Conservation (phyloP, 1,284 basidiomycete genomes). For the Grifola frondosa region DNA sequence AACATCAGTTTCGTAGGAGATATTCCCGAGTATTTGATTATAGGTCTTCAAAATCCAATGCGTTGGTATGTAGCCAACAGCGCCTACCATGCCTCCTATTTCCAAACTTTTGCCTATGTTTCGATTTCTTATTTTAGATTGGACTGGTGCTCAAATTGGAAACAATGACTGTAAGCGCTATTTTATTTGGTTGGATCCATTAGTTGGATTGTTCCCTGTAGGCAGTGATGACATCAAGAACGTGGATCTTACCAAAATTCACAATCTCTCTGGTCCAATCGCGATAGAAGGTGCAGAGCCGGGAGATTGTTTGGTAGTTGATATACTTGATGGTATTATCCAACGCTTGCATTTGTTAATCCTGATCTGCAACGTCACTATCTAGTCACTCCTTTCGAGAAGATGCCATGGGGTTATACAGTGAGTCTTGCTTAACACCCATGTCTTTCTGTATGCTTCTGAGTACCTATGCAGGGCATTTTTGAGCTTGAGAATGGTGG, state of each 20-base stretch:
- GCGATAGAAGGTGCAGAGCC: conserved; percentile 75
- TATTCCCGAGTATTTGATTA: background rate
- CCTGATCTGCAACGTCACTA: background rate
- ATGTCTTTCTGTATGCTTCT: background rate
- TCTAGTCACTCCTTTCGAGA: conserved; percentile 65
- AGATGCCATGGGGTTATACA: conserved; percentile 83
- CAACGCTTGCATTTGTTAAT: background rate
- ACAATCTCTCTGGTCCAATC: conserved; percentile 76
- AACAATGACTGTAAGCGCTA: conserved; percentile 66
- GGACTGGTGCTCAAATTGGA: conserved; percentile 74
- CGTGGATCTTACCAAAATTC: conserved; percentile 64
- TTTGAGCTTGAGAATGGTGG: conserved; percentile 76
- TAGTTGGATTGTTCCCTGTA: conserved; percentile 22
- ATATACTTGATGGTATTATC: conserved; percentile 66
- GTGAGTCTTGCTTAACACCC: conserved; percentile 34
- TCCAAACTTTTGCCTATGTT: conserved; percentile 16
- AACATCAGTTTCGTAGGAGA: background rate
- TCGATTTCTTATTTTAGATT: conserved; percentile 42
- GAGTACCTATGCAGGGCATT: conserved; percentile 53
- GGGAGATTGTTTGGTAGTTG: conserved; percentile 77
- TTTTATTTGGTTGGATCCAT: background rate
- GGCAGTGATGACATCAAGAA: conserved; percentile 69
- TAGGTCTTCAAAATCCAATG: conserved; percentile 74
- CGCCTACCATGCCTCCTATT: background rate
- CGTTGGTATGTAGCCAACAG: conserved; percentile 46